Evolutionary conservation across 768 basidiomycete genomes (phyloP).

Genomic region (Hericium alpestre): DNA sequence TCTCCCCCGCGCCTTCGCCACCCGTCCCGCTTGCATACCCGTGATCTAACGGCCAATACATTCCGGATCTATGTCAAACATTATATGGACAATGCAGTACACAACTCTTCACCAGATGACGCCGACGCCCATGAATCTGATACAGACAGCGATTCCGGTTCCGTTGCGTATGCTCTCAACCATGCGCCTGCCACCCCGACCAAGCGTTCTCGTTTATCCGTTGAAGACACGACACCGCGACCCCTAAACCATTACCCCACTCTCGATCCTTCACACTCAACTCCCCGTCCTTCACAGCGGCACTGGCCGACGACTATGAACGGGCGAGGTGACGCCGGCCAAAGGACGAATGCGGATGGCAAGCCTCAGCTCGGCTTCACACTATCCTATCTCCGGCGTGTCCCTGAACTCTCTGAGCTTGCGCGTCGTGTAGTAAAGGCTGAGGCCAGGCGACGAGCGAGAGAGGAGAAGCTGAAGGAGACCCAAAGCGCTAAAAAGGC

Average conservation of each 20-base stretch:
- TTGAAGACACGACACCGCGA: constrained; percentile 20
- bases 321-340: not conserved
- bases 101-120: not conserved
- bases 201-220: constrained; percentile 16
- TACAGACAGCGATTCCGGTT: not conserved
- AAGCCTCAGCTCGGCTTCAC: constrained; percentile 31
- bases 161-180: not conserved
- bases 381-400: constrained; percentile 64
- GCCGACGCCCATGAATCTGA: constrained; percentile 3
- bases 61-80: constrained; percentile 72
- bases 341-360: not conserved
- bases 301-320: not conserved
- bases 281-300: not conserved
- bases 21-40: constrained; percentile 55
- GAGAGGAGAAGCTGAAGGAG: constrained; percentile 35
- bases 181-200: constrained; percentile 25
- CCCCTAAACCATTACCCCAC: constrained; percentile 1
- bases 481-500: constrained; percentile 19
- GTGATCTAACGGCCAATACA: constrained; percentile 59
- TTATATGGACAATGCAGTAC: constrained; percentile 54
- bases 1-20: constrained; percentile 49
- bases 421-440: constrained; percentile 56
- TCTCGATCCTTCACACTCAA: not conserved
- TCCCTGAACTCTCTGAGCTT: constrained; percentile 59
- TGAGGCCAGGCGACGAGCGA: constrained; percentile 43